Conservation (phyloP, 768 basidiomycete species). For the Dacryopinax primogenitus region DNA sequence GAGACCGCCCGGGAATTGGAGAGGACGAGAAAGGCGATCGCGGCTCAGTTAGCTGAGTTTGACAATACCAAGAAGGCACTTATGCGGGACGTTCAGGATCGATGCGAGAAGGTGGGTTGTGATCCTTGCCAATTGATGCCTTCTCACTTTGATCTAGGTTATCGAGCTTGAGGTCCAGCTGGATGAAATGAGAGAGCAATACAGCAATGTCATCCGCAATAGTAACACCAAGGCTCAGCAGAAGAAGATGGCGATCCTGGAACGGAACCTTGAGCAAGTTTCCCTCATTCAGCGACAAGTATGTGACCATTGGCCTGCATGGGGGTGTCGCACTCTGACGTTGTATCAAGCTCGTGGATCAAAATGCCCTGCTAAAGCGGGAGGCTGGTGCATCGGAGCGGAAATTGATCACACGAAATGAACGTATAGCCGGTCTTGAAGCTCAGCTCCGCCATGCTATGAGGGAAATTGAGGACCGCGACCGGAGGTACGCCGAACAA, state of each 20-base stretch:
- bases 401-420: constrained; percentile 89
- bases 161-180: constrained; percentile 98
- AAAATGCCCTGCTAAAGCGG: constrained; percentile 93
- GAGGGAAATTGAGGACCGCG: constrained; percentile 78
- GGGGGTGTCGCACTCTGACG: not conserved
- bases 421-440: constrained; percentile 95
- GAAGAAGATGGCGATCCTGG: constrained; percentile 98
- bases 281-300: constrained; percentile 97
- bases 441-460: constrained; percentile 86
- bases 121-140: constrained; percentile 10
- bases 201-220: constrained; percentile 95
- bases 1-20: constrained; percentile 97
- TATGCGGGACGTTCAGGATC: constrained; percentile 97
- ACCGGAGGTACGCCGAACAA: constrained; percentile 91
- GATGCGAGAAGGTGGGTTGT: constrained; percentile 82
- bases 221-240: constrained; percentile 97
- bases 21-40: constrained; percentile 89
- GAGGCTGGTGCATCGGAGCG: constrained; percentile 95
- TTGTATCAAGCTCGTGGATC: constrained; percentile 73
- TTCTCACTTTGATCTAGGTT: constrained; percentile 43
- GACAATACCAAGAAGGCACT: constrained; percentile 97
- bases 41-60: constrained; percentile 95
- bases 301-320: not conserved
- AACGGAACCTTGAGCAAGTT: constrained; percentile 89
- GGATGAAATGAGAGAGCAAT: constrained; percentile 97